Evolutionary conservation across 805 yeast species (phyloP).

Genomic region (Zygotorulaspora florentina): DNA sequence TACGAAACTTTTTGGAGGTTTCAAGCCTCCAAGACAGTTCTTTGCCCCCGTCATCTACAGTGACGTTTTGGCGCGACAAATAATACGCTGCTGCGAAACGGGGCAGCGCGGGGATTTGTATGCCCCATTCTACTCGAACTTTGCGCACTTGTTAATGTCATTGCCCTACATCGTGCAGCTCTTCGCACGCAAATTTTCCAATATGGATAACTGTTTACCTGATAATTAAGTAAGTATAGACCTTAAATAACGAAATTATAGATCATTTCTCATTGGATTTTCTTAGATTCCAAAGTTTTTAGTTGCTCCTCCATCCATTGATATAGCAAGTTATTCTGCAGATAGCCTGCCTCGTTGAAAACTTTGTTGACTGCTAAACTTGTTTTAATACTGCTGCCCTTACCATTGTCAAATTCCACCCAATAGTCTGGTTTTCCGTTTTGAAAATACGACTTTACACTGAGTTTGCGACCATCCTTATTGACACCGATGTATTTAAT

Average conservation of each 20-base stretch:
- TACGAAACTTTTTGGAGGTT: constrained; percentile 71
- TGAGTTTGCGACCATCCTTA: constrained; percentile 30
- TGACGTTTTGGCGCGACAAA: constrained; percentile 48
- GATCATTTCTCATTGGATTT: constrained; percentile 37
- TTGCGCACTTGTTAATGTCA: constrained; percentile 63
- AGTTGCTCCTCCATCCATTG: constrained; percentile 38
- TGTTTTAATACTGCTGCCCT: constrained; percentile 14
- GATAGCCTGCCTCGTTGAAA: constrained; percentile 40
- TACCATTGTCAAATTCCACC: constrained; percentile 34
- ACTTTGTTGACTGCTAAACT: constrained; percentile 34
- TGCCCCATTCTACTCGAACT: constrained; percentile 68
- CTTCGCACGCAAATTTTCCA: constrained; percentile 47
- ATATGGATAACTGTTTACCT: constrained; percentile 55
- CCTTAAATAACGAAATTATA: background rate
- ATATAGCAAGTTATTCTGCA: constrained; percentile 40
- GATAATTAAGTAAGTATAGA: constrained; percentile 10
- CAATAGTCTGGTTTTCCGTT: constrained; percentile 43
- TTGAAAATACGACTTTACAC: constrained; percentile 33
- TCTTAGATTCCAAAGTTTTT: constrained; percentile 36
- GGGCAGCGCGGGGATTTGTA: constrained; percentile 71
- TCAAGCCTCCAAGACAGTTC: constrained; percentile 64
- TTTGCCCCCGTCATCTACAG: constrained; percentile 78
- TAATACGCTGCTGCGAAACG: constrained; percentile 49
- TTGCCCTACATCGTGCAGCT: constrained; percentile 56
- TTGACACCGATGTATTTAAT: constrained; percentile 43